Percentiles rank a stretch among this genome's conserved stretches.
phyloP scores from a whole-genome alignment of 768 basidiomycete species.

The Calocera viscosa region DNA sequence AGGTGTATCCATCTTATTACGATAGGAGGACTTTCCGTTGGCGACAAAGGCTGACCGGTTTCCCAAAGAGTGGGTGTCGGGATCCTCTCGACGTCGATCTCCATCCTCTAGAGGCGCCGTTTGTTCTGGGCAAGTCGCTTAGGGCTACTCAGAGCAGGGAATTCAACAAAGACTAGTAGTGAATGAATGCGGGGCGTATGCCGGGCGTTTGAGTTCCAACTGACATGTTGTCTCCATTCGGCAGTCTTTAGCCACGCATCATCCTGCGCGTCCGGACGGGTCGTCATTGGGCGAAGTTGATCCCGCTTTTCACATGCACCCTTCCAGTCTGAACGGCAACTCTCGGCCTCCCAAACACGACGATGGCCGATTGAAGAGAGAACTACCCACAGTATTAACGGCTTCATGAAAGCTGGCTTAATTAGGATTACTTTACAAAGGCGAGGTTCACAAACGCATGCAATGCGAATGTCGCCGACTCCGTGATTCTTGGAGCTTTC shows the following conservation, averaged over 20 bases:
- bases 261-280: too few relatives aligned
- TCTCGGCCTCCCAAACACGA: too few relatives aligned
- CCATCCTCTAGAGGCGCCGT: too few relatives aligned
- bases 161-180: background rate
- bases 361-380: too few relatives aligned
- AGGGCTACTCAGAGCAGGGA: too few relatives aligned
- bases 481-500: too few relatives aligned
- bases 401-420: too few relatives aligned
- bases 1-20: background rate
- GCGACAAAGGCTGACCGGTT: background rate
- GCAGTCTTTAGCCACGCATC: background rate
- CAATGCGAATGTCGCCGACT: too few relatives aligned
- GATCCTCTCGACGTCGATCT: background rate
- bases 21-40: background rate
- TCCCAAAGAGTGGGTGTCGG: constrained; percentile 1
- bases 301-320: background rate
- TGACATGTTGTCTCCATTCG: background rate
- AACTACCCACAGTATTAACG: too few relatives aligned
- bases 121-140: background rate
- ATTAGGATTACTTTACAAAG: too few relatives aligned
- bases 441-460: too few relatives aligned
- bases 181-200: background rate
- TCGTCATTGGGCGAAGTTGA: background rate
- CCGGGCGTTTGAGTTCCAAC: background rate
- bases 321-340: too few relatives aligned